Base-by-base conservation (phyloP, 306 rosid genomes). In the Trifolium repens region DNA sequence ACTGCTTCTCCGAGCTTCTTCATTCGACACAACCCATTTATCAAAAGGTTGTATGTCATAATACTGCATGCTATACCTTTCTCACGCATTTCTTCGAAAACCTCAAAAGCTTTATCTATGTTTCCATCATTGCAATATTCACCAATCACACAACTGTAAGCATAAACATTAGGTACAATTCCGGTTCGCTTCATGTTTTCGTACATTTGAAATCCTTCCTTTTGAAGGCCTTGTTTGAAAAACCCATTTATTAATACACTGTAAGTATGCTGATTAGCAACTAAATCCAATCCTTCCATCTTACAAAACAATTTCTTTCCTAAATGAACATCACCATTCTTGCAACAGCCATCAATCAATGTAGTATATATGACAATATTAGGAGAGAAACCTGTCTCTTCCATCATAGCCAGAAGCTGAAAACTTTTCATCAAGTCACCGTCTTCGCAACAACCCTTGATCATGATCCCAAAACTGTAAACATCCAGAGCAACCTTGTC, bases 281-380 rank as follows among this genome's bases (percentile, higher is more conserved):
- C 91, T 72, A 91, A 63, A 76, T 82, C 81, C 75, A 91, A 46
- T 57, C 77, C 72, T 68, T 72, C 79, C 93, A 93, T 89, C 82
- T 75, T 88, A 62, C 62, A 70, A 85, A 91, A 91, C 84, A 93
- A 66, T 67, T 81, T 76, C 83, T 87, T 84, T 3, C 91, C 97
- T 30, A 78, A 60, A 17, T 86, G 86, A 40, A 89, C 68, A 63
- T 93, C 87, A 43, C 88, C 90, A 73, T 69, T 90, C 79, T 88
- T 91, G 82, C 93, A 91, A 68, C 88, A 93, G 52, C 96, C 98
- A 59, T 89, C 90, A 26, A 93, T 86, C 88, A 93, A 58, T 12
- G 85, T 88, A 74, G 98, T 85, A 71, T 79, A 89, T 67, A 89
- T 84, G 44, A 88, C 93, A 76, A 85, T 89, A 76, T 89, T 89